A percentile compares a stretch with the other conserved stretches of the same genome.
phyloP scores from a whole-genome alignment of 192 early-diverging fungal species.

The Rhizophlyctis rosea region DNA sequence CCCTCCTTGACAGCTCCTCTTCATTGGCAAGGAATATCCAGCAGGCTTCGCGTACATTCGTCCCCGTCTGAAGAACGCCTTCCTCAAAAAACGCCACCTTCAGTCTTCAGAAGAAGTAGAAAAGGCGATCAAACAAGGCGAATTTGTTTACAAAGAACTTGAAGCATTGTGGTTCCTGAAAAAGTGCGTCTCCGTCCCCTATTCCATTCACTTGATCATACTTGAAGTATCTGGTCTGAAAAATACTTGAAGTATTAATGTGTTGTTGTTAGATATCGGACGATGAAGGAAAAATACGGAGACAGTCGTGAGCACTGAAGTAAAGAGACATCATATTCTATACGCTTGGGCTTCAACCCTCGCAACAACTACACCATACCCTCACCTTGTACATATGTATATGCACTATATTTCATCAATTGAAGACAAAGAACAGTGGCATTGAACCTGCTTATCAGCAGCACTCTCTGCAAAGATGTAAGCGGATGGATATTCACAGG shows the following conservation, averaged over 20 bases:
- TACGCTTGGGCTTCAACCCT: no score
- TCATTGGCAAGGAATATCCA: slow-evolving; percentile 32
- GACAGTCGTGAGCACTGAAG: no score
- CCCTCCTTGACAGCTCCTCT: slow-evolving; percentile 16
- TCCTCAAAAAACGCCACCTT: slow-evolving; percentile 30
- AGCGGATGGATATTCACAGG: no score
- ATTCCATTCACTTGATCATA: not conserved
- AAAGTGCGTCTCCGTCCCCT: slow-evolving; percentile 11
- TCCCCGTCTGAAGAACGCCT: slow-evolving; percentile 24
- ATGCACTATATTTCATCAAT: no score
- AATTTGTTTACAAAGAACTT: slow-evolving; percentile 36
- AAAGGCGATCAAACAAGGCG: slow-evolving; percentile 30
- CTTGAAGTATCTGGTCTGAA: not conserved
- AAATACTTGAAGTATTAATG: not conserved
- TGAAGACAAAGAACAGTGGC: no score
- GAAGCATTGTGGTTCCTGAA: slow-evolving; percentile 39
- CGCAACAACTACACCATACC: no score
- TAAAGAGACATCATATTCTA: no score
- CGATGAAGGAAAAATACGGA: not conserved
- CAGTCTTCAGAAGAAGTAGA: slow-evolving; percentile 21
- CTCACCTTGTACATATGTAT: no score
- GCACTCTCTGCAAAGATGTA: no score
- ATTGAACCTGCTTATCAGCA: no score
- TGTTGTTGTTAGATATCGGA: not conserved
- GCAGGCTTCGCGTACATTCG: slow-evolving; percentile 9